Conservation (phyloP, 1,284 basidiomycete genomes). For the Fistulinella cinereoalba region DNA sequence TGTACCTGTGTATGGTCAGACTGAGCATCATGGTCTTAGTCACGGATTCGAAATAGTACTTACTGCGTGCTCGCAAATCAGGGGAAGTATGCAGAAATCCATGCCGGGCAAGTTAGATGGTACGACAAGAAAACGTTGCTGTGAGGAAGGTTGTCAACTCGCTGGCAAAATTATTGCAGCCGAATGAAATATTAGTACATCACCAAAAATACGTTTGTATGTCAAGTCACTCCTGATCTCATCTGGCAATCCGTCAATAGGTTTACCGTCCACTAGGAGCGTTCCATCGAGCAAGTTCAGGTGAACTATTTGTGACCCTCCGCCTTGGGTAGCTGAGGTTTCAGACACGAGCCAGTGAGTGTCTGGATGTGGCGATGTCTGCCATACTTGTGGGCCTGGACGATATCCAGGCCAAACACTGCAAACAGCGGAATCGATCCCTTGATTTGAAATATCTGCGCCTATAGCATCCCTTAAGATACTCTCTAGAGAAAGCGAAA, state of each 20-base stretch:
- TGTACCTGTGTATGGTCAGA: too few species aligned
- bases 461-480: constrained; percentile 10
- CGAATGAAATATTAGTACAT: constrained; percentile 16
- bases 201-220: constrained; percentile 35
- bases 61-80: constrained; percentile 26
- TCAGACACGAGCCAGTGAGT: background rate
- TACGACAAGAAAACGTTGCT: constrained; percentile 39
- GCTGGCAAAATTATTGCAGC: too few species aligned
- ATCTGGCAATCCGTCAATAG: constrained; percentile 38
- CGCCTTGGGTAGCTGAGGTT: background rate
- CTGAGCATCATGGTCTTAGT: too few species aligned
- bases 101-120: constrained; percentile 35
- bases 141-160: background rate
- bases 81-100: constrained; percentile 33
- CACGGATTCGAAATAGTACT: too few species aligned
- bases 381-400: background rate
- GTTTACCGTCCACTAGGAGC: constrained; percentile 40
- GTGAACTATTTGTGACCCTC: background rate
- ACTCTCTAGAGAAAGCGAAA: constrained; percentile 30
- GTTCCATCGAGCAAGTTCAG: constrained; percentile 36
- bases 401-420: constrained; percentile 30
- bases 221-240: constrained; percentile 33
- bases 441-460: constrained; percentile 3
- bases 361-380: background rate
- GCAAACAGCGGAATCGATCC: constrained; percentile 35